Evolutionary conservation across 1,284 basidiomycete species (phyloP).

Genomic region (Pascua guehoae): DNA sequence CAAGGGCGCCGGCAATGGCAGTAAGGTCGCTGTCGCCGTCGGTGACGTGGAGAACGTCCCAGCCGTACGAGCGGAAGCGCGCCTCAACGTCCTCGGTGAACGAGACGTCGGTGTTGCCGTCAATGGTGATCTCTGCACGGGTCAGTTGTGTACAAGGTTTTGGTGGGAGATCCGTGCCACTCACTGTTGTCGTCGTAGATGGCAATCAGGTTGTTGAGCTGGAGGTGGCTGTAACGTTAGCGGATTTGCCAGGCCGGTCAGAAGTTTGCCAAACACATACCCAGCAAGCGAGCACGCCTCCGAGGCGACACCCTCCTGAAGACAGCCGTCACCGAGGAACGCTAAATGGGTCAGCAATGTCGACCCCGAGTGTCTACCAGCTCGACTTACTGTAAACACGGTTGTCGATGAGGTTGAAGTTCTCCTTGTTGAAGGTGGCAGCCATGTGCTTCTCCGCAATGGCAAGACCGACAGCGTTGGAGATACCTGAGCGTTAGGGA

Average conservation of each 20-base stretch:
- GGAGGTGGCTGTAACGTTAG: slow-evolving; percentile 61
- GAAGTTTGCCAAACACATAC: slow-evolving; percentile 19
- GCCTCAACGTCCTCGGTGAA: slow-evolving; percentile 92
- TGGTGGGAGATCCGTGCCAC: too few relatives aligned
- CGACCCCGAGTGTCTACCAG: background rate
- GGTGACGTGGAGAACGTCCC: slow-evolving; percentile 83
- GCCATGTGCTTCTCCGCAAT: slow-evolving; percentile 87
- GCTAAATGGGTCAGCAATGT: slow-evolving; percentile 51
- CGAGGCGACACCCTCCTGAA: slow-evolving; percentile 90
- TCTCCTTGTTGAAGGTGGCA: slow-evolving; percentile 83
- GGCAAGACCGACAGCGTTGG: slow-evolving; percentile 87
- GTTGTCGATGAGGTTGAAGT: slow-evolving; percentile 81
- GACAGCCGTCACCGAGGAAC: slow-evolving; percentile 89
- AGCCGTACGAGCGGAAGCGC: slow-evolving; percentile 85
- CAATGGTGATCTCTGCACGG: slow-evolving; percentile 73
- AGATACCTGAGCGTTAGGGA: slow-evolving; percentile 54
- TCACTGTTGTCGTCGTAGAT: slow-evolving; percentile 78
- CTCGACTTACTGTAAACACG: slow-evolving; percentile 69
- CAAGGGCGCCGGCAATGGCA: slow-evolving; percentile 74
- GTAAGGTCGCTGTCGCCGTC: slow-evolving; percentile 82
- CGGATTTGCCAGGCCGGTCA: background rate
- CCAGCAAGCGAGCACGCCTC: slow-evolving; percentile 88
- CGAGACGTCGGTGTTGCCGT: slow-evolving; percentile 84
- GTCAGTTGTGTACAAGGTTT: too few relatives aligned
- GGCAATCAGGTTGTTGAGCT: slow-evolving; percentile 87